A percentile compares a stretch with the other conserved stretches of the same genome.
Evolutionary conservation across 768 basidiomycete genomes (phyloP).

Genomic region (Boletus patriciae): DNA sequence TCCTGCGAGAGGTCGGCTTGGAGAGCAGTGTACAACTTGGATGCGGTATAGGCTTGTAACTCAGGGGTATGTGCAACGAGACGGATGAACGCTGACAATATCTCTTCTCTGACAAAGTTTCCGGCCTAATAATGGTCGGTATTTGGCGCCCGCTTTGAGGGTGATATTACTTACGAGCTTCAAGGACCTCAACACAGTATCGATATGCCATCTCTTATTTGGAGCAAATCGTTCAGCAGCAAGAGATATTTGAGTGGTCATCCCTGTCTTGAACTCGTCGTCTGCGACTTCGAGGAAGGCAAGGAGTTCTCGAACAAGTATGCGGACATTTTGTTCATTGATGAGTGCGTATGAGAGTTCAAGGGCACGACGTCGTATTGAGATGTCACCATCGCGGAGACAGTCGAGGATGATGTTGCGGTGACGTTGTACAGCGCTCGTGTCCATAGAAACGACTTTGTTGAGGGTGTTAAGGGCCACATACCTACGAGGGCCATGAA

Average conservation of each 20-base stretch:
- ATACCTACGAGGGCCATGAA: constrained; percentile 55
- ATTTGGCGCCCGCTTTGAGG: neutral
- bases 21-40: constrained; percentile 85
- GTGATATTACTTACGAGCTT: constrained; percentile 68
- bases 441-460: constrained; percentile 97
- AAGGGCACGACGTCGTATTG: constrained; percentile 93
- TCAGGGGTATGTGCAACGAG: constrained; percentile 97
- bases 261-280: constrained; percentile 96
- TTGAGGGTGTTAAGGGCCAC: constrained; percentile 97
- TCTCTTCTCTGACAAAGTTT: constrained; percentile 96
- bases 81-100: constrained; percentile 91
- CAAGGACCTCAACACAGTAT: constrained; percentile 89
- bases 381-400: constrained; percentile 97
- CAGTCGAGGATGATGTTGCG: constrained; percentile 99
- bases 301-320: constrained; percentile 88
- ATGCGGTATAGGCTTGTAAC: constrained; percentile 92
- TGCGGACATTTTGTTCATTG: constrained; percentile 90
- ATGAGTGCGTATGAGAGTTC: constrained; percentile 97
- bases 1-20: constrained; percentile 94
- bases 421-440: constrained; percentile 96
- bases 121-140: constrained; percentile 64
- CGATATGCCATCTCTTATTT: constrained; percentile 98
- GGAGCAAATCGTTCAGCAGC: constrained; percentile 97
- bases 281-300: constrained; percentile 98
- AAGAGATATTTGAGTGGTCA: constrained; percentile 96